Percentiles rank a stretch among this genome's conserved stretches.
phyloP scores from a whole-genome alignment of 148 eudicot species.

The Heliosperma pusillum region DNA sequence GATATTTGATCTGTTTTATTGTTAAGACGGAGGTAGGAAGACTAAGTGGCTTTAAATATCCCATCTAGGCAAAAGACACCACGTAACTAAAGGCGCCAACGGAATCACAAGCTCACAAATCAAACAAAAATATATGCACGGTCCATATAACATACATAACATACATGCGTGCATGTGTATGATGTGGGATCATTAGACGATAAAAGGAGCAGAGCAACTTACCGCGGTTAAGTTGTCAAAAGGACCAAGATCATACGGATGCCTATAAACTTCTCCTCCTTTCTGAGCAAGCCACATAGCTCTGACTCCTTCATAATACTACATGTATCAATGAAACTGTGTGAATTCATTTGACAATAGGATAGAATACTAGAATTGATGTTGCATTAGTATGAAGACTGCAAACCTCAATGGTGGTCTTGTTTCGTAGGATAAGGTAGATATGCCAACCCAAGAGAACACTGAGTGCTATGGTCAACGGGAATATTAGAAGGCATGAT shows the following conservation, averaged over 20 bases:
- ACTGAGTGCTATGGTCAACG: conserved; percentile 62
- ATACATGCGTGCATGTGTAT: not conserved
- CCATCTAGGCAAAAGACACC: no score
- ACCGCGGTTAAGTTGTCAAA: conserved; percentile 73
- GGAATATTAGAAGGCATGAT: conserved; percentile 64
- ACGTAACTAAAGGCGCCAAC: no score
- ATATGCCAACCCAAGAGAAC: conserved; percentile 88
- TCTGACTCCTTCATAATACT: conserved; percentile 98
- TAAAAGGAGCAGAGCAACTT: conserved; percentile 25
- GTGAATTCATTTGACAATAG: not conserved
- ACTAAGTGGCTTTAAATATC: no score
- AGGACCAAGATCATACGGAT: conserved; percentile 92
- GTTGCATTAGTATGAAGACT: not conserved
- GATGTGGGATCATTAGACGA: not conserved
- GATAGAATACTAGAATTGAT: not conserved
- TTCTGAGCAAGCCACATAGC: conserved; percentile 98
- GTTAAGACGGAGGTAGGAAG: no score
- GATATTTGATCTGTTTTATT: no score
- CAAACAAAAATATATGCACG: no score
- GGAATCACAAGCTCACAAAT: no score
- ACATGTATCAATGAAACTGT: conserved; percentile 10
- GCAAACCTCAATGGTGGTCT: conserved; percentile 92
- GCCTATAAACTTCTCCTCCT: conserved; percentile 82
- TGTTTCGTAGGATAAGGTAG: conserved; percentile 71
- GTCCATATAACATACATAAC: no score